Evolutionary conservation across 2,329 filamentous ascomycete genomes (phyloP).

Genomic region (Sordariomycetes sp.): DNA sequence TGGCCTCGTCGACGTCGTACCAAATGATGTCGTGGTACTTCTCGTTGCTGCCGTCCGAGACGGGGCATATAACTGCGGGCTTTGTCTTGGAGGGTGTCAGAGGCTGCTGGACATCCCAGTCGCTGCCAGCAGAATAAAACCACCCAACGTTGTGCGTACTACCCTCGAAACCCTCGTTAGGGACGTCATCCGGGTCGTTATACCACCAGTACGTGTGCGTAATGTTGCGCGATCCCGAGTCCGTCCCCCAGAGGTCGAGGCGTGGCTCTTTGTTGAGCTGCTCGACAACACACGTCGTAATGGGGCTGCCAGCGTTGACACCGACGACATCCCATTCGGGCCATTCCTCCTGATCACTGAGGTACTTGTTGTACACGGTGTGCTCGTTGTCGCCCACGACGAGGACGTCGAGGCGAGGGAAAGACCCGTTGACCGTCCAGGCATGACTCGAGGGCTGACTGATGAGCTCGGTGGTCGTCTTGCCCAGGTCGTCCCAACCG

Average conservation of each 20-base stretch:
- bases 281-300: background rate
- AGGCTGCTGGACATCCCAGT: background rate
- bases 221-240: too few species aligned
- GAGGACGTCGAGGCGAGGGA: constrained; percentile 1
- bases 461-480: too few species aligned
- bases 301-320: background rate
- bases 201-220: too few species aligned
- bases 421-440: too few species aligned
- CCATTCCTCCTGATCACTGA: background rate
- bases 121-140: background rate
- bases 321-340: background rate
- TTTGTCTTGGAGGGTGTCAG: background rate
- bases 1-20: background rate
- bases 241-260: constrained; percentile 1
- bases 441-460: too few species aligned
- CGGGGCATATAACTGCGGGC: background rate
- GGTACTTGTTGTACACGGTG: background rate
- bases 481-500: too few species aligned
- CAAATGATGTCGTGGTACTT: background rate
- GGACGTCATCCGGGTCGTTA: too few species aligned
- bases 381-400: background rate
- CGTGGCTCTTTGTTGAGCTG: background rate
- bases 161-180: too few species aligned
- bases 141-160: too few species aligned
- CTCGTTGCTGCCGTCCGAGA: background rate